Base-by-base conservation (phyloP, 2,329 filamentous ascomycete species). In the Phoma herbarum region DNA sequence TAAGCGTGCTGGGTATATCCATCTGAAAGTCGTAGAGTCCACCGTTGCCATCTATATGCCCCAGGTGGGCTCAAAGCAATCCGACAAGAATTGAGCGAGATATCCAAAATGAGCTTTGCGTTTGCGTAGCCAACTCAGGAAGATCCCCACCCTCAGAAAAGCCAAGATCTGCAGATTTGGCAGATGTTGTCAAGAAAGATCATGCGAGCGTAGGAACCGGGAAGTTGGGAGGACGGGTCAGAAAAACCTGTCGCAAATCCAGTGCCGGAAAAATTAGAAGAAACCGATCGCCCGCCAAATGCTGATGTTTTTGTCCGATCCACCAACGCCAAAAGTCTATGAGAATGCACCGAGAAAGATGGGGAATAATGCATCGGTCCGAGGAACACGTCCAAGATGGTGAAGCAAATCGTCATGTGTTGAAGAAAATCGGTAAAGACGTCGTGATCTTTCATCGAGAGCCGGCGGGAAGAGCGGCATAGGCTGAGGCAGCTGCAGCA, bases 401-500 rank as follows among this genome's bases (percentile, higher is more conserved):
- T 66, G 59, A 57, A 65, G 60, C 58, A 67, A 60, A 64, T 68
- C 57, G 63, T 68, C 60, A 55, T 26, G 50, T 59, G 52, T 51
- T 58, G 54, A 51, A 46, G n/a, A 35, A 57, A 48, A 51, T 53
- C 25, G 45, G 35, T 28, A 49, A 29, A 56, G 47, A 46, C 35
- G 31, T 53, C 49, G 50, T 46, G 9, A 42, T 49, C 18, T 55
- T 49, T 69, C 52, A 73, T 61, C 67, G 63, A 26, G 61, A 49
- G n/a, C 57, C 62, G 10, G 66, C 46, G 9, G 65, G 56, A 6
- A 54, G 29, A 18, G 69, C 59, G 20, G 62, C 64, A 44, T 72
- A 73, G 14, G 73, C 68, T 9, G 66, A 65, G 25, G 71, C 73
- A 23, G 72, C 72, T 14, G 71, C 72, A 12, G 72, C 71, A 52